phyloP scores from a whole-genome alignment of 371 early-diverging fungal genomes.

The Mucor velutinosus region DNA sequence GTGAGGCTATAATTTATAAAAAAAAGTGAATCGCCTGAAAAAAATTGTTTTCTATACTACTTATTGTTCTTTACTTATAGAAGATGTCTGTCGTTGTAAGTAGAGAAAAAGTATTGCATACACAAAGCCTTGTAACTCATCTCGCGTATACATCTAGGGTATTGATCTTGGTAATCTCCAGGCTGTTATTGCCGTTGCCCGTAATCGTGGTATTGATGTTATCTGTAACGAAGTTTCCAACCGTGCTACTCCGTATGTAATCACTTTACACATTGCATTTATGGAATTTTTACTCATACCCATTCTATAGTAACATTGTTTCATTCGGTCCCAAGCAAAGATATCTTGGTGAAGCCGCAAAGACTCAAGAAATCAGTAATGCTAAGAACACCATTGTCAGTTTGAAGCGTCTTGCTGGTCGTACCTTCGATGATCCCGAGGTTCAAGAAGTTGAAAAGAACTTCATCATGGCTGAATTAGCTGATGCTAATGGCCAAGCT shows the following conservation, averaged over 20 bases:
- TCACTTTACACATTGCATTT: neutral
- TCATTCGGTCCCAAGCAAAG: slow-evolving; percentile 95
- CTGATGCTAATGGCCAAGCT: slow-evolving; percentile 82
- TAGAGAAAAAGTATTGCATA: neutral
- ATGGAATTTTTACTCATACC: neutral
- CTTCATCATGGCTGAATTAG: slow-evolving; percentile 80
- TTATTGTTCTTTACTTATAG: slow-evolving; percentile 18
- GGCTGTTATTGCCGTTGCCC: slow-evolving; percentile 94
- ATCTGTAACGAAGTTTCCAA: slow-evolving; percentile 96
- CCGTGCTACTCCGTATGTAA: slow-evolving; percentile 91
- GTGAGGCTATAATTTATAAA: slow-evolving; percentile 9
- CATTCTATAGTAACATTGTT: slow-evolving; percentile 71
- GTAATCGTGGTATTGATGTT: slow-evolving; percentile 98
- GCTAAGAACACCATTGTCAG: slow-evolving; percentile 94
- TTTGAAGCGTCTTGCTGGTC: slow-evolving; percentile 96
- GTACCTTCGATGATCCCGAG: slow-evolving; percentile 89
- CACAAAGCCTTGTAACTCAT: neutral
- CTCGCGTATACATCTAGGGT: slow-evolving; percentile 52
- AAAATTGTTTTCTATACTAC: slow-evolving; percentile 8
- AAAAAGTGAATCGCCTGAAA: neutral
- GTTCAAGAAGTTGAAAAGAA: slow-evolving; percentile 81
- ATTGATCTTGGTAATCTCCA: slow-evolving; percentile 97
- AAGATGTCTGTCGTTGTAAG: slow-evolving; percentile 56
- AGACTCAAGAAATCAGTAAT: slow-evolving; percentile 93
- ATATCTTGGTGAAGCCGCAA: slow-evolving; percentile 94